A percentile compares a stretch with the other conserved stretches of the same genome.
These are phyloP conservation scores for Leucaena leucocephala DNA, from an alignment of 306 rosid species.

Conservation along the genomic window DNA sequence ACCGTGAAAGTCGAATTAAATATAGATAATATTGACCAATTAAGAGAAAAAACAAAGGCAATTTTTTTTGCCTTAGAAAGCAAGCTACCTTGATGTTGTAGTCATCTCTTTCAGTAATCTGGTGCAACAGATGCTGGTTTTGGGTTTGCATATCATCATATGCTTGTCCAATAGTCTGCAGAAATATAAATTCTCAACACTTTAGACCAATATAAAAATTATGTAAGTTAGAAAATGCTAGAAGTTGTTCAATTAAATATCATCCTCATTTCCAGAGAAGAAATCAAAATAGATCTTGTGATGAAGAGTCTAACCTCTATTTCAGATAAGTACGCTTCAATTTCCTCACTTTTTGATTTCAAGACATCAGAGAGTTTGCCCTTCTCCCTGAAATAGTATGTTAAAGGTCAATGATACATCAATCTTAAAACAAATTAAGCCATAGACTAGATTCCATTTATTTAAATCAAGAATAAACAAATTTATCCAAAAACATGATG, in stretches of 20 bases:
- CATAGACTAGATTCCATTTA: neutral
- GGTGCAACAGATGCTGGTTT: conserved; percentile 95
- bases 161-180: conserved; percentile 94
- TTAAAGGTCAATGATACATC: conserved; percentile 10
- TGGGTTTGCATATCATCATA: conserved; percentile 98
- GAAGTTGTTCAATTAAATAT: conserved; percentile 11
- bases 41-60: neutral
- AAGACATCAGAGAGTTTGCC: conserved; percentile 55
- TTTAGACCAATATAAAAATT: conserved; percentile 30
- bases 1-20: conserved; percentile 17
- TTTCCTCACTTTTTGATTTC: conserved; percentile 87
- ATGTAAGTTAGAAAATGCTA: neutral
- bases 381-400: conserved; percentile 61
- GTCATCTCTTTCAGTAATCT: conserved; percentile 96
- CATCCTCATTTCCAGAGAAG: conserved; percentile 8
- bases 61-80: neutral
- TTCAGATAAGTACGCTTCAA: conserved; percentile 92
- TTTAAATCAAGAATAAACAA: conserved; percentile 3
- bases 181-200: conserved; percentile 24
- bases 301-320: conserved; percentile 66
- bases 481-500: conserved; percentile 4
- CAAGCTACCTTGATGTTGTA: conserved; percentile 87
- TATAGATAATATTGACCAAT: conserved; percentile 3
- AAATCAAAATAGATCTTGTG: neutral
- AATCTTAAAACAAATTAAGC: neutral